Conservation (phyloP, 257 asterid species). For the Leptodermis oblonga region DNA sequence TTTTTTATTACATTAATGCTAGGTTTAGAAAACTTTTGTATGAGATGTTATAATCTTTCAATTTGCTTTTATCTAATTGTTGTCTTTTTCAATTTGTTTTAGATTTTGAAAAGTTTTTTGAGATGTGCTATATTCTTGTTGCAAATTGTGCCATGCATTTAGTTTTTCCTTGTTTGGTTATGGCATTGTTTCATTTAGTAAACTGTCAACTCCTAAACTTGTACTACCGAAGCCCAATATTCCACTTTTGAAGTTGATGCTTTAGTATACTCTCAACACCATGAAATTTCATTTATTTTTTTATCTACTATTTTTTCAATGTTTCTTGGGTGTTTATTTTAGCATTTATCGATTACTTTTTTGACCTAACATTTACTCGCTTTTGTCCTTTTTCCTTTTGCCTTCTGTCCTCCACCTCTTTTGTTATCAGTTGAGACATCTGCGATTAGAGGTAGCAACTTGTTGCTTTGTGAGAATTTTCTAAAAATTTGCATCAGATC, state of each 20-base stretch:
- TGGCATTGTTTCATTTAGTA: too few relatives aligned
- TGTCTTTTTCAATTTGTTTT: too few relatives aligned
- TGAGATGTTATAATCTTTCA: neutral
- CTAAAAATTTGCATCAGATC: constrained; percentile 1
- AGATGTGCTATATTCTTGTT: too few relatives aligned
- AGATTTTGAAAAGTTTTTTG: neutral
- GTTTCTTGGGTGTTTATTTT: neutral
- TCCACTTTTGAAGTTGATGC: too few relatives aligned
- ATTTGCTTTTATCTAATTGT: neutral
- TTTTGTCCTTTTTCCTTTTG: neutral
- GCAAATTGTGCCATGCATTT: neutral
- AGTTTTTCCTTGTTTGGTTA: too few relatives aligned
- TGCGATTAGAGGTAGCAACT: neutral
- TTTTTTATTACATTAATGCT: too few relatives aligned
- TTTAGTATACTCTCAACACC: too few relatives aligned
- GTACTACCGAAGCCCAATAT: neutral
- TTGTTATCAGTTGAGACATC: neutral
- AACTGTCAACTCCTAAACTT: neutral
- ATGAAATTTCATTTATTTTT: neutral
- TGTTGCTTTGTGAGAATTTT: neutral
- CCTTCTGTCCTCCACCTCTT: too few relatives aligned
- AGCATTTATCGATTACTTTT: neutral
- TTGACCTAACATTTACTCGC: neutral
- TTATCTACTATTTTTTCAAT: neutral
- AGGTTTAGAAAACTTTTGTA: neutral